phyloP scores from a whole-genome alignment of 768 basidiomycete species.

The Termitomyces sp. region DNA sequence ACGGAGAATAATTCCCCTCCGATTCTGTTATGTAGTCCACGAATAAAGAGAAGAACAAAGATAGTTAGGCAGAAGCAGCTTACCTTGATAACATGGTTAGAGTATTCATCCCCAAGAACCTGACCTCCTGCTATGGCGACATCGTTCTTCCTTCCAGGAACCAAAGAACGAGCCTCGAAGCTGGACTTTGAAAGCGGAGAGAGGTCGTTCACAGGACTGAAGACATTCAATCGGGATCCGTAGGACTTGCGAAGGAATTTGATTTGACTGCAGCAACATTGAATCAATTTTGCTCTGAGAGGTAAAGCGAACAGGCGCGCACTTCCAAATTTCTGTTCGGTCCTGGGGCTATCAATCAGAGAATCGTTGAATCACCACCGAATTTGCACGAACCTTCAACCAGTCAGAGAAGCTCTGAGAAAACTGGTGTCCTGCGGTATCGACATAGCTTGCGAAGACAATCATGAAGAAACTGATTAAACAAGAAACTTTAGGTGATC shows the following conservation, averaged over 20 bases:
- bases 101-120: conserved; percentile 92
- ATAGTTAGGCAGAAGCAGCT: neutral
- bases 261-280: conserved; percentile 59
- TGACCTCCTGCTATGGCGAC: conserved; percentile 75
- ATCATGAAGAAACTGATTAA: conserved; percentile 81
- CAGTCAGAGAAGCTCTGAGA: conserved; percentile 76
- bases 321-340: conserved; percentile 93
- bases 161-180: conserved; percentile 46
- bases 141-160: conserved; percentile 69
- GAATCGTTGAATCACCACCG: neutral
- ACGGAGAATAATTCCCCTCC: conserved; percentile 90
- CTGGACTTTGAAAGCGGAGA: conserved; percentile 73
- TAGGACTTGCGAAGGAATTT: conserved; percentile 76
- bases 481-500: neutral
- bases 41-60: neutral
- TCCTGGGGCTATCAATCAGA: conserved; percentile 29
- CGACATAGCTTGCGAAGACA: conserved; percentile 86
- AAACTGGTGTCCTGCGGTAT: conserved; percentile 48
- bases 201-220: conserved; percentile 86
- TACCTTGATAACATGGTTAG: conserved; percentile 88
- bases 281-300: neutral
- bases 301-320: conserved; percentile 20
- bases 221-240: conserved; percentile 81
- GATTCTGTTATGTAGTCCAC: conserved; percentile 45
- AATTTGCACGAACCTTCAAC: conserved; percentile 54